A percentile compares a stretch with the other conserved stretches of the same genome.
phyloP scores from a whole-genome alignment of 2,329 filamentous ascomycete genomes.

The Penicillium brevicompactum region DNA sequence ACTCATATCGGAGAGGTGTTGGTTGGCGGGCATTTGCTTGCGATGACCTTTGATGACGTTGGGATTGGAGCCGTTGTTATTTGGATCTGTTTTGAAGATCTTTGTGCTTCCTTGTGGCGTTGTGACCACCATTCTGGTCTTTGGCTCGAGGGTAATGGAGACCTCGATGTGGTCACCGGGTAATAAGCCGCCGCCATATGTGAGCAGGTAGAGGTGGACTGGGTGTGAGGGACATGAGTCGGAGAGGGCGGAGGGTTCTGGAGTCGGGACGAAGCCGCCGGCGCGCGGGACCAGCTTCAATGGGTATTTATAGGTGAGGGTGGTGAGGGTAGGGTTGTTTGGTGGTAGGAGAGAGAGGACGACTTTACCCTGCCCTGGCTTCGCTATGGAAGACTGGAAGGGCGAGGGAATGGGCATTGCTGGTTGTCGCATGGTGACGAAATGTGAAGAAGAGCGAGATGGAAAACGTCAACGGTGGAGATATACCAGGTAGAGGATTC shows the following conservation, averaged over 20 bases:
- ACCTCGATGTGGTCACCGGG: constrained; percentile 82
- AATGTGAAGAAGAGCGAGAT: background rate
- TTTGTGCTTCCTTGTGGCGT: constrained; percentile 82
- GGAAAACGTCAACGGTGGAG: background rate
- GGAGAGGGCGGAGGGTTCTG: constrained; percentile 25
- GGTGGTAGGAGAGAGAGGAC: constrained; percentile 73
- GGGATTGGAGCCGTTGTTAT: constrained; percentile 16
- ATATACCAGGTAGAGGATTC: background rate
- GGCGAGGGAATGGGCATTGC: constrained; percentile 59
- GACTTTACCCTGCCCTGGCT: constrained; percentile 77
- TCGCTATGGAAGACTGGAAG: constrained; percentile 72
- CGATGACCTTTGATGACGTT: constrained; percentile 30
- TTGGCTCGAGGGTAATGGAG: constrained; percentile 63
- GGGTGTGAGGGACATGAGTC: constrained; percentile 50
- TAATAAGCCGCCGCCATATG: constrained; percentile 91
- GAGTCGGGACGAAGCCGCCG: constrained; percentile 61
- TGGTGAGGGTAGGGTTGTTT: constrained; percentile 69
- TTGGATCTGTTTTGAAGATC: constrained; percentile 76
- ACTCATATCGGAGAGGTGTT: constrained; percentile 41
- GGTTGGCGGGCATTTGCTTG: constrained; percentile 43
- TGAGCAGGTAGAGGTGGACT: constrained; percentile 83
- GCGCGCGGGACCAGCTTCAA: constrained; percentile 88
- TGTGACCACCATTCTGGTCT: constrained; percentile 66
- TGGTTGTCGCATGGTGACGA: constrained; percentile 24
- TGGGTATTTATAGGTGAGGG: constrained; percentile 87